A percentile compares a stretch with the other conserved stretches of the same genome.
Evolutionary conservation across 2,329 filamentous ascomycete genomes (phyloP).

Genomic region (Diplodia scrobiculata): DNA sequence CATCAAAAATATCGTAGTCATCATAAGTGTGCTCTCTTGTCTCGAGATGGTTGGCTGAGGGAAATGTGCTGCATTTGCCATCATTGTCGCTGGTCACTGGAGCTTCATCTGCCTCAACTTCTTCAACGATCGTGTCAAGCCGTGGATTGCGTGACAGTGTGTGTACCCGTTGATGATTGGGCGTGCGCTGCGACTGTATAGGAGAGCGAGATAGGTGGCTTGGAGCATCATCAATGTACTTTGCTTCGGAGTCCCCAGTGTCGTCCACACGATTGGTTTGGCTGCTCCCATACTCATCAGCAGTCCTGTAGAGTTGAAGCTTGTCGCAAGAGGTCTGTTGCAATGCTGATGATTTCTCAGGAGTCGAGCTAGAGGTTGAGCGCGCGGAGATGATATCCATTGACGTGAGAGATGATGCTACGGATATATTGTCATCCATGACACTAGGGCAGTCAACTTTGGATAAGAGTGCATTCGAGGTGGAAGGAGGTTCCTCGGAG

Average conservation of each 20-base stretch:
- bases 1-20: not conserved
- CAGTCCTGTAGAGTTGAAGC: no score
- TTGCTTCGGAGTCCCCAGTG: not conserved
- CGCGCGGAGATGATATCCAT: slow-evolving; percentile 15
- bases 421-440: slow-evolving; percentile 1
- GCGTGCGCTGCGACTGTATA: not conserved
- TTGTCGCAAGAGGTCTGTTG: not conserved
- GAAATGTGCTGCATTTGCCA: not conserved
- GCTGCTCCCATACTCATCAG: not conserved
- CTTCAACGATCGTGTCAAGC: not conserved
- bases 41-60: not conserved
- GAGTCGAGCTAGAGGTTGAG: not conserved
- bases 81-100: not conserved
- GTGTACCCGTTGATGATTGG: not conserved
- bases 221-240: not conserved
- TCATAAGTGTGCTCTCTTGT: no score
- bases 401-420: slow-evolving; percentile 22
- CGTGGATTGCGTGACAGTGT: no score
- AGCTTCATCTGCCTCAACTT: not conserved
- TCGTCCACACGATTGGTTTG: not conserved
- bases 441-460: not conserved
- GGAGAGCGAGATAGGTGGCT: not conserved
- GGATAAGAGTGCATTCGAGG: not conserved
- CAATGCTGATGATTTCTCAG: not conserved
- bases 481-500: not conserved